Conservation (phyloP, 2,329 filamentous ascomycete genomes). For the Xylaria sp. region DNA sequence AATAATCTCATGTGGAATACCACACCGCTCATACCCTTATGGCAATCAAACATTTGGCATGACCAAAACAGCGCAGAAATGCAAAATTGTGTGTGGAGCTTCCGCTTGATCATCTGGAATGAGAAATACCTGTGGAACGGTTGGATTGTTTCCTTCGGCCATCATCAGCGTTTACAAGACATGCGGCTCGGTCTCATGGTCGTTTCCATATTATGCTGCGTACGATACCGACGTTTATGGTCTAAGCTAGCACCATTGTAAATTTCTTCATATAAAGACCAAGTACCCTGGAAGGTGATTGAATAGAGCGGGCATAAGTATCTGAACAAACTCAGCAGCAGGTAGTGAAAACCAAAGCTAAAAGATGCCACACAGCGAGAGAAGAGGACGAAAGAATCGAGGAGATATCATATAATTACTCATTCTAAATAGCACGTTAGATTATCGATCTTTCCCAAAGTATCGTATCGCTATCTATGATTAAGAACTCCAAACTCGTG, state of each 20-base stretch:
- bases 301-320: background rate
- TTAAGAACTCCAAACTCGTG: slow-evolving; percentile 14
- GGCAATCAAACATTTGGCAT: slow-evolving; percentile 1
- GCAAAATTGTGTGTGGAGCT: background rate
- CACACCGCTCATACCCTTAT: too few species aligned
- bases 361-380: background rate
- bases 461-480: slow-evolving; percentile 20
- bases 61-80: slow-evolving; percentile 5
- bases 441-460: slow-evolving; percentile 8
- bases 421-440: background rate
- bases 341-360: background rate
- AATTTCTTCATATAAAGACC: too few species aligned
- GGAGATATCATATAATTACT: background rate
- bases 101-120: slow-evolving; percentile 3
- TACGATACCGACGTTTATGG: too few species aligned
- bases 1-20: too few species aligned
- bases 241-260: too few species aligned
- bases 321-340: background rate
- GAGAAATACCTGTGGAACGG: background rate
- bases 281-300: too few species aligned
- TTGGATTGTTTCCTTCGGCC: background rate
- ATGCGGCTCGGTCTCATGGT: background rate
- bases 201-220: background rate
- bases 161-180: background rate
- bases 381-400: background rate